These are phyloP conservation scores for Aphanoascus verrucosus DNA, from an alignment of 2,329 filamentous ascomycete species.

Conservation along the genomic window DNA sequence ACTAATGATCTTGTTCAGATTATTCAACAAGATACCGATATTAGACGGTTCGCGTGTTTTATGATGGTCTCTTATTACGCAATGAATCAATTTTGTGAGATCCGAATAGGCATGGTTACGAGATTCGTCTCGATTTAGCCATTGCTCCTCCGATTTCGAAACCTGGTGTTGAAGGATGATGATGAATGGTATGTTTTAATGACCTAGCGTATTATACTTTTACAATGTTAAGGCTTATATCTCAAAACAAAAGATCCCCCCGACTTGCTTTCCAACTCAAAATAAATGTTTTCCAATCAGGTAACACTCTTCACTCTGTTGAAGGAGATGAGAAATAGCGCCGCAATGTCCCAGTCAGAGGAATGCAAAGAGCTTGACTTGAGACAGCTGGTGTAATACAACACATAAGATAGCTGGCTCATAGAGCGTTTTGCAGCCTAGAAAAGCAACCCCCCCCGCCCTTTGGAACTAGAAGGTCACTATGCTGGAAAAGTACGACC, in stretches of 20 bases:
- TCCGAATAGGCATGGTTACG: neutral
- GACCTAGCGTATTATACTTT: conserved; percentile 1
- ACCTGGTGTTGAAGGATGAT: neutral
- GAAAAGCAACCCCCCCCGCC: too few relatives aligned
- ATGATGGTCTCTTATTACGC: neutral
- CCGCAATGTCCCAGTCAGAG: too few relatives aligned
- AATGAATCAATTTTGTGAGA: neutral
- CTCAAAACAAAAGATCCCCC: neutral
- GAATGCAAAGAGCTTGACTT: too few relatives aligned
- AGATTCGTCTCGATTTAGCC: conserved; percentile 3
- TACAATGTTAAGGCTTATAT: conserved; percentile 7
- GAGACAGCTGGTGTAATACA: too few relatives aligned
- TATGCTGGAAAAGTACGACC: too few relatives aligned
- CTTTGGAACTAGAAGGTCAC: too few relatives aligned
- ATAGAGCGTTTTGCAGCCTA: too few relatives aligned
- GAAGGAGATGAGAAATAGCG: too few relatives aligned
- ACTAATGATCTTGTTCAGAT: conserved; percentile 24
- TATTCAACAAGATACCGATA: conserved; percentile 62
- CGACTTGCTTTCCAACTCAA: neutral
- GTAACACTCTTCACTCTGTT: too few relatives aligned
- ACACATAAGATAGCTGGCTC: too few relatives aligned
- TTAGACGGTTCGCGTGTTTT: conserved; percentile 25
- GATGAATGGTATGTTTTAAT: conserved; percentile 9
- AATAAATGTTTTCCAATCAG: neutral
- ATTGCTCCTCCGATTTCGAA: neutral